These are phyloP conservation scores for Chrysanthemum lavandulifolium DNA, from an alignment of 129 eudicot species.

Conservation along the genomic window DNA sequence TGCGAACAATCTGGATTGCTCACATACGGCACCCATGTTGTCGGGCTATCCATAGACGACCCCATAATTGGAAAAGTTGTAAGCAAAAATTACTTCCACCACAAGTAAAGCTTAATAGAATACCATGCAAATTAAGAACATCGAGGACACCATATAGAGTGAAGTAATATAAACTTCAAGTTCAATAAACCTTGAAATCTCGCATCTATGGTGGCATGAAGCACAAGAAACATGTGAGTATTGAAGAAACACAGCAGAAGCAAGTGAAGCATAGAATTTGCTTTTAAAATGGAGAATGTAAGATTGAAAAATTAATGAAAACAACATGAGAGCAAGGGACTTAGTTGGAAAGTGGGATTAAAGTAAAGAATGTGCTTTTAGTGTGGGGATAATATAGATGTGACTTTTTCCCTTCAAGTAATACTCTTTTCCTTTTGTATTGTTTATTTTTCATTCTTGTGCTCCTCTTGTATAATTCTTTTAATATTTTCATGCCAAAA, in stretches of 20 bases:
- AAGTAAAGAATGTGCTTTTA: slow-evolving; percentile 39
- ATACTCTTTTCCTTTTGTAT: slow-evolving; percentile 29
- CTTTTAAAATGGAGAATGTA: slow-evolving; percentile 20
- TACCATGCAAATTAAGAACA: slow-evolving; percentile 22
- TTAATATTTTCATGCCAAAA: slow-evolving; percentile 47
- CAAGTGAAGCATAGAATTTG: slow-evolving; percentile 9
- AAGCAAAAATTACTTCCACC: slow-evolving; percentile 9
- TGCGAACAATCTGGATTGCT: slow-evolving; percentile 71
- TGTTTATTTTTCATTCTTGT: slow-evolving; percentile 32
- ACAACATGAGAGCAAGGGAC: slow-evolving; percentile 11
- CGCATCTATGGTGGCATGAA: not conserved
- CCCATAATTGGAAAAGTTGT: slow-evolving; percentile 34
- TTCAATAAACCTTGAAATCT: not conserved
- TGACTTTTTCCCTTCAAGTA: slow-evolving; percentile 25
- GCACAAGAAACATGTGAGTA: slow-evolving; percentile 8
- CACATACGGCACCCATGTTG: slow-evolving; percentile 56
- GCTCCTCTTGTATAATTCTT: slow-evolving; percentile 28
- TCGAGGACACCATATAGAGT: slow-evolving; percentile 6
- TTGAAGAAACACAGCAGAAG: slow-evolving; percentile 6
- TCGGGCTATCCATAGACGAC: slow-evolving; percentile 45
- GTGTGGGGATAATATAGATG: slow-evolving; percentile 36
- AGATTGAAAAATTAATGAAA: slow-evolving; percentile 18
- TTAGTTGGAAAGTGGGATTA: slow-evolving; percentile 40
- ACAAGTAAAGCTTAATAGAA: slow-evolving; percentile 19
- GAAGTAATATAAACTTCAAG: slow-evolving; percentile 11